Evolutionary conservation across 306 rosid genomes (phyloP).

Genomic region (Lotus japonicus): DNA sequence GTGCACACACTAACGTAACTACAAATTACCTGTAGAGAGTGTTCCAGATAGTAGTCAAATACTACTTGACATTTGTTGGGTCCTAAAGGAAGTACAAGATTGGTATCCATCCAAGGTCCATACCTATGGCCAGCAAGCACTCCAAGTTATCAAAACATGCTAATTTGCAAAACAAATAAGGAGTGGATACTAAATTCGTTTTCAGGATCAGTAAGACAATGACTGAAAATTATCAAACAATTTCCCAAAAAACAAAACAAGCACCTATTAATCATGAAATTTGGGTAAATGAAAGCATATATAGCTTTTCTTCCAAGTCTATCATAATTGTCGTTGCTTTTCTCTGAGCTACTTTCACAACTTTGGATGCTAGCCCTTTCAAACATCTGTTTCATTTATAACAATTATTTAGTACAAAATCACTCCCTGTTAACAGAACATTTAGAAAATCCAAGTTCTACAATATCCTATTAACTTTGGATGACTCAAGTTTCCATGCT

Average conservation of each 20-base stretch:
- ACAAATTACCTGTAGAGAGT: constrained; percentile 58
- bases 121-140: constrained; percentile 43
- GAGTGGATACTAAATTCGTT: neutral
- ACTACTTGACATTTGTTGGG: constrained; percentile 64
- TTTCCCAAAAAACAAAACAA: constrained; percentile 12
- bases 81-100: constrained; percentile 87
- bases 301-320: constrained; percentile 75
- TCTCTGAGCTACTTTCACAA: constrained; percentile 47
- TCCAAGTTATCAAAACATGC: neutral
- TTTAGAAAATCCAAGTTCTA: constrained; percentile 9
- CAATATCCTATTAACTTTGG: neutral
- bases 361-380: constrained; percentile 86
- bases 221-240: neutral
- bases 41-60: constrained; percentile 81
- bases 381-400: constrained; percentile 41
- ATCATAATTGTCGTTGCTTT: constrained; percentile 37
- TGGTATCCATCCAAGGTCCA: constrained; percentile 99
- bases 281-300: constrained; percentile 81
- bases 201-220: neutral
- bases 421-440: neutral
- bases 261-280: constrained; percentile 93
- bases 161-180: constrained; percentile 8
- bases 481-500: neutral
- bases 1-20: neutral
- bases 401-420: constrained; percentile 16